Percentiles rank a stretch among this genome's conserved stretches.
phyloP scores from a whole-genome alignment of 352 stramenopile species.

The Elongisporangium anandrum region DNA sequence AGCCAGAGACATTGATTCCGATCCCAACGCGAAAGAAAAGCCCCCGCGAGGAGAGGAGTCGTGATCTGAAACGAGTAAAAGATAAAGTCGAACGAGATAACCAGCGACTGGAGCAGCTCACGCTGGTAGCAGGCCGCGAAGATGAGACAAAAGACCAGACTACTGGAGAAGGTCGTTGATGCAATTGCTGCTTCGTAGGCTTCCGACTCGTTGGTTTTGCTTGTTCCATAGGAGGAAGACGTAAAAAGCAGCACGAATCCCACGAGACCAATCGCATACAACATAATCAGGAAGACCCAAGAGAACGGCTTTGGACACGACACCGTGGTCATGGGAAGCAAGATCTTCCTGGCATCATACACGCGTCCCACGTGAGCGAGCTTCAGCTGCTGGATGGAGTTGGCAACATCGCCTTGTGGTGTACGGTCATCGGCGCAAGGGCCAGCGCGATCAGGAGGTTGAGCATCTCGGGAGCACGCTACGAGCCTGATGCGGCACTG shows the following conservation, averaged over 20 bases:
- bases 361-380: constrained; percentile 4
- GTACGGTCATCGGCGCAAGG: too few relatives aligned
- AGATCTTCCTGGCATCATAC: constrained; percentile 5
- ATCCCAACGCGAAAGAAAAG: constrained; percentile 15
- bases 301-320: not conserved
- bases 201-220: too few relatives aligned
- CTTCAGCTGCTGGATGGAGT: constrained; percentile 4
- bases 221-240: not conserved
- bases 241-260: not conserved
- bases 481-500: not conserved
- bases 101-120: constrained; percentile 16
- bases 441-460: not conserved
- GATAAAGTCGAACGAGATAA: constrained; percentile 35
- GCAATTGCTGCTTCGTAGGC: not conserved
- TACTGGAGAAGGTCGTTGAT: too few relatives aligned
- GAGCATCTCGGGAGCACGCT: too few relatives aligned
- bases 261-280: not conserved
- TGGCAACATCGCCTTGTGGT: too few relatives aligned
- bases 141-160: constrained; percentile 3
- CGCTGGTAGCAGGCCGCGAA: constrained; percentile 21
- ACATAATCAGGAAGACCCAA: not conserved
- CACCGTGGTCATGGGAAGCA: not conserved
- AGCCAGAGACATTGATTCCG: not conserved
- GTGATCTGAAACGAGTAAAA: constrained; percentile 26
- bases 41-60: constrained; percentile 16